These are phyloP conservation scores for Paracorniculantispora psalliotae DNA, from an alignment of 2,329 filamentous ascomycete genomes.

Conservation along the genomic window DNA sequence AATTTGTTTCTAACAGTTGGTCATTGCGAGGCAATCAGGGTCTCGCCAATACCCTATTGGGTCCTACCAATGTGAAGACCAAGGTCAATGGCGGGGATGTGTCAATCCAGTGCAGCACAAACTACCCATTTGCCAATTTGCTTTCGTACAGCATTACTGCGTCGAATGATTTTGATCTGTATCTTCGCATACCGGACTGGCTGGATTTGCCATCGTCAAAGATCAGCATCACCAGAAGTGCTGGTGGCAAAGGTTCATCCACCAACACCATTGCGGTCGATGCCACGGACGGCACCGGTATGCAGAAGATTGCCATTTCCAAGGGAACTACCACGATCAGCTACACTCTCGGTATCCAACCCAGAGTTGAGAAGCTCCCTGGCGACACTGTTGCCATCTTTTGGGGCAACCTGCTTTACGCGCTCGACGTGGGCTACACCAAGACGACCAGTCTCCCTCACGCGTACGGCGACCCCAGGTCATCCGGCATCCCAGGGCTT, in stretches of 20 bases:
- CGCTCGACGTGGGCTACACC: constrained; percentile 31
- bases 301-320: constrained; percentile 19
- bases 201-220: constrained; percentile 5
- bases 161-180: constrained; percentile 23
- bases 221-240: constrained; percentile 16
- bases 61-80: constrained; percentile 38
- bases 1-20: constrained; percentile 46
- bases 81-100: constrained; percentile 29
- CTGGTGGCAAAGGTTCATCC: not conserved
- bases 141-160: constrained; percentile 25
- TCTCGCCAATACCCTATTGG: constrained; percentile 46
- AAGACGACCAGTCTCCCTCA: constrained; percentile 21
- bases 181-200: constrained; percentile 27
- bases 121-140: constrained; percentile 36
- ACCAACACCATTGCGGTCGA: not conserved
- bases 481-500: constrained; percentile 16
- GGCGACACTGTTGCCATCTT: constrained; percentile 38
- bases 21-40: constrained; percentile 36
- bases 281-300: constrained; percentile 17
- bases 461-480: constrained; percentile 16
- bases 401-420: constrained; percentile 39
- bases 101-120: constrained; percentile 40
- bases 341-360: constrained; percentile 16
- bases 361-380: constrained; percentile 20
- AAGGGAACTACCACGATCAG: constrained; percentile 18